Evolutionary conservation across 441 rosid genomes (phyloP).

Genomic region (Syzygium malaccense): DNA sequence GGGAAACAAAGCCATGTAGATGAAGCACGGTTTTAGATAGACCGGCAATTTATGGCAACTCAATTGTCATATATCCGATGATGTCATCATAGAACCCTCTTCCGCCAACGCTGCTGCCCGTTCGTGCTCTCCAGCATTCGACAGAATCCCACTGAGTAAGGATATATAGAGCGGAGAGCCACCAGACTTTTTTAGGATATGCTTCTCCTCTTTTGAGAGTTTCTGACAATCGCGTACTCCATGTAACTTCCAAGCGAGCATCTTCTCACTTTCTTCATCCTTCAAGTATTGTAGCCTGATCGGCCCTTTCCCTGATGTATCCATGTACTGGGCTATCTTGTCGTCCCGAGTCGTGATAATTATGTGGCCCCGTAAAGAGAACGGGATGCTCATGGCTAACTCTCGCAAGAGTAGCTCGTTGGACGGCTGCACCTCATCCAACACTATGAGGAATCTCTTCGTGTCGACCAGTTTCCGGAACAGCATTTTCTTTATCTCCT

Average conservation of each 20-base stretch:
- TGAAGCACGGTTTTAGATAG: neutral
- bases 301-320: rapidly evolving
- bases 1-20: neutral
- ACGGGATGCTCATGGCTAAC: neutral
- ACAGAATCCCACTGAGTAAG: neutral
- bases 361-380: neutral
- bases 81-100: neutral
- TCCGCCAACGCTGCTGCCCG: neutral
- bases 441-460: neutral
- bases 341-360: neutral
- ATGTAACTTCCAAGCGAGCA: neutral
- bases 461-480: rapidly evolving
- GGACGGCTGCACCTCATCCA: neutral
- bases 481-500: rapidly evolving
- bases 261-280: rapidly evolving
- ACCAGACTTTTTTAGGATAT: rapidly evolving
- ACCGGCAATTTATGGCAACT: neutral
- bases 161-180: neutral
- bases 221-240: neutral
- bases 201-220: neutral
- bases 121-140: neutral
- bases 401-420: neutral
- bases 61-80: neutral
- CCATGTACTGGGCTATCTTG: rapidly evolving
- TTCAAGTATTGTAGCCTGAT: rapidly evolving